These are phyloP conservation scores for Vigna reflexopilosa DNA, from an alignment of 306 rosid genomes.

Conservation along the genomic window DNA sequence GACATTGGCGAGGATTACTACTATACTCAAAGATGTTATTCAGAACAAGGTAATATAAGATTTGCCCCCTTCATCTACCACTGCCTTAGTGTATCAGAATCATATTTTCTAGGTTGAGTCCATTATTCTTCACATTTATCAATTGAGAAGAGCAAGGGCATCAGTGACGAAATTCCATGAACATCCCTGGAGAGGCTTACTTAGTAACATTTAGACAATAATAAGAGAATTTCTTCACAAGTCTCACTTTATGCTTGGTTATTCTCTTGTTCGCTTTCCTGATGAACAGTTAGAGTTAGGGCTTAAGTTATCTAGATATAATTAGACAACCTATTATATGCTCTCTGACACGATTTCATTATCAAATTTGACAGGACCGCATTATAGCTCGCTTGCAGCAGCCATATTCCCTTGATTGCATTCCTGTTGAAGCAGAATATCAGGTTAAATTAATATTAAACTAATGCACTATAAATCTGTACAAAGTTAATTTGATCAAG, in stretches of 20 bases:
- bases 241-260: constrained; percentile 26
- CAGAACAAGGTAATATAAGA: constrained; percentile 79
- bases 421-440: constrained; percentile 98
- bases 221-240: background rate
- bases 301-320: background rate
- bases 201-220: background rate
- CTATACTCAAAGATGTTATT: constrained; percentile 89
- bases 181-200: constrained; percentile 3
- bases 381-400: constrained; percentile 96
- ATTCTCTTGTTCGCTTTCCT: constrained; percentile 1
- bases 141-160: background rate
- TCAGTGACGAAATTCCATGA: constrained; percentile 4
- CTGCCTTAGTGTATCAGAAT: constrained; percentile 13
- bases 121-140: constrained; percentile 7
- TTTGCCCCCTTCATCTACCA: background rate
- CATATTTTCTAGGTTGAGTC: constrained; percentile 2
- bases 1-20: constrained; percentile 82
- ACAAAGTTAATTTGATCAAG: background rate
- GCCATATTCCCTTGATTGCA: constrained; percentile 96
- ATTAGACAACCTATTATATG: constrained; percentile 9
- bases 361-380: constrained; percentile 75
- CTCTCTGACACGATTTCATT: constrained; percentile 5
- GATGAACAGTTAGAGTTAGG: background rate
- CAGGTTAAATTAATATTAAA: constrained; percentile 60
- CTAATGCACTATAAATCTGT: constrained; percentile 3